phyloP scores from a whole-genome alignment of 2,329 filamentous ascomycete species.

The Hypoxylon sp. region DNA sequence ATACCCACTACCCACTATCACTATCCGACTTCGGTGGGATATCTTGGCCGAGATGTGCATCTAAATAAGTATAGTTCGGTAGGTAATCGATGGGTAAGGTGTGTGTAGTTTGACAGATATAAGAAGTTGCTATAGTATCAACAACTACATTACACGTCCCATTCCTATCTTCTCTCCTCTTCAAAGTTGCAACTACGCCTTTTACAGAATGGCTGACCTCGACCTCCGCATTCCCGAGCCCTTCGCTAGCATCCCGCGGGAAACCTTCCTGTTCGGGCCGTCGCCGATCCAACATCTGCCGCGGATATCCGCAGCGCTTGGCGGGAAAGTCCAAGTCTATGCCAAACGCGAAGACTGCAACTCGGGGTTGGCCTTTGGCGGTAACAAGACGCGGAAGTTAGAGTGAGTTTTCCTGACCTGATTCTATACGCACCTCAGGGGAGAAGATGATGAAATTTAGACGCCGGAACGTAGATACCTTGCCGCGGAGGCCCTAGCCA shows the following conservation, averaged over 20 bases:
- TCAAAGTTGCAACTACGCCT: background rate
- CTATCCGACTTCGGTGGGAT: constrained; percentile 39
- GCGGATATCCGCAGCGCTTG: constrained; percentile 73
- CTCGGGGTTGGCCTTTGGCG: constrained; percentile 76
- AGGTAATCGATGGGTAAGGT: constrained; percentile 5
- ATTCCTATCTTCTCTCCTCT: background rate
- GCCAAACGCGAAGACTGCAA: constrained; percentile 82
- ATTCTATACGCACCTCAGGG: background rate
- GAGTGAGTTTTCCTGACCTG: constrained; percentile 60
- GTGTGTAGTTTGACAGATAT: background rate
- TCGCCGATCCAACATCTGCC: constrained; percentile 78
- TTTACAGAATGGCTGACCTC: constrained; percentile 52
- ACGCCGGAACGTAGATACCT: constrained; percentile 66
- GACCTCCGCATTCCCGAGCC: constrained; percentile 69
- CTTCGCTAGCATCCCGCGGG: constrained; percentile 74
- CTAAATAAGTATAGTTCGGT: constrained; percentile 22
- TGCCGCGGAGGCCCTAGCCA: constrained; percentile 71
- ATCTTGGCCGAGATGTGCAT: constrained; percentile 23
- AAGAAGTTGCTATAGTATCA: background rate
- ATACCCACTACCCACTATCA: constrained; percentile 30
- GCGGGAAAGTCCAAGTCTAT: constrained; percentile 73
- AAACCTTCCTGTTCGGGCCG: constrained; percentile 74
- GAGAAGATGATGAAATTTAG: background rate
- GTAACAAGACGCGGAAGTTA: constrained; percentile 79
- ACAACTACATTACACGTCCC: background rate